Evolutionary conservation across 2,329 filamentous ascomycete genomes (phyloP).

Genomic region (Xylaria polymorpha): DNA sequence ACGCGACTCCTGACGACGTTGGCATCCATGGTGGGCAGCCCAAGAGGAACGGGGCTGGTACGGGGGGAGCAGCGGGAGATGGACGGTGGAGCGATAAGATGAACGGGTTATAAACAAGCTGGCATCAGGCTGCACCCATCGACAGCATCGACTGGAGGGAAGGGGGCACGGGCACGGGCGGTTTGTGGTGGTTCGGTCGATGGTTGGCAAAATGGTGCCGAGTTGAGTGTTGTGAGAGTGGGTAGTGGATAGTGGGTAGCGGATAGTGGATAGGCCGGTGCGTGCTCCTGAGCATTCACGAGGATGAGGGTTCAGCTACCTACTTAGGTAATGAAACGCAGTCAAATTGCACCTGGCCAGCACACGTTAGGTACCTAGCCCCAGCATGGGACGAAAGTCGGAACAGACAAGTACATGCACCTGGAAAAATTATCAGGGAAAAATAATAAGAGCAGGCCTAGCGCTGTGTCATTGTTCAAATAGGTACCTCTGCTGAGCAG

Average conservation of each 20-base stretch:
- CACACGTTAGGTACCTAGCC: slow-evolving; percentile 32
- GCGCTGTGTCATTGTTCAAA: slow-evolving; percentile 18
- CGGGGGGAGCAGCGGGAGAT: slow-evolving; percentile 8
- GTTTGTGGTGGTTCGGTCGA: slow-evolving; percentile 25
- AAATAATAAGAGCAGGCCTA: slow-evolving; percentile 17
- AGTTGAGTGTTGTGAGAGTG: slow-evolving; percentile 23
- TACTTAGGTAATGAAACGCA: slow-evolving; percentile 35
- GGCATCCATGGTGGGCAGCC: slow-evolving; percentile 72
- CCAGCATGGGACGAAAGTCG: slow-evolving; percentile 6
- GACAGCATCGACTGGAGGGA: slow-evolving; percentile 30
- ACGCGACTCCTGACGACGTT: slow-evolving; percentile 80
- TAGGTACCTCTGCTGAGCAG: not conserved
- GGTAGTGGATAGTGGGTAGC: slow-evolving; percentile 1
- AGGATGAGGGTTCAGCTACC: slow-evolving; percentile 39
- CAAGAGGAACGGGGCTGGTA: slow-evolving; percentile 14
- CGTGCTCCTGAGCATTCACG: slow-evolving; percentile 32
- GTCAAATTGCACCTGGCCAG: slow-evolving; percentile 20
- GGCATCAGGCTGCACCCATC: slow-evolving; percentile 35
- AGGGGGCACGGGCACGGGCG: slow-evolving; percentile 3
- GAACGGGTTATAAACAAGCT: slow-evolving; percentile 23
- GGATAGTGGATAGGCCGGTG: slow-evolving; percentile 2
- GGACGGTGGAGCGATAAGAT: slow-evolving; percentile 25
- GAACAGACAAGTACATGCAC: slow-evolving; percentile 30
- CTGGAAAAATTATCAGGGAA: slow-evolving; percentile 28
- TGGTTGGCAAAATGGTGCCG: slow-evolving; percentile 27